Conservation (phyloP, 441 rosid species). For the Gossypium schwendimanii region DNA sequence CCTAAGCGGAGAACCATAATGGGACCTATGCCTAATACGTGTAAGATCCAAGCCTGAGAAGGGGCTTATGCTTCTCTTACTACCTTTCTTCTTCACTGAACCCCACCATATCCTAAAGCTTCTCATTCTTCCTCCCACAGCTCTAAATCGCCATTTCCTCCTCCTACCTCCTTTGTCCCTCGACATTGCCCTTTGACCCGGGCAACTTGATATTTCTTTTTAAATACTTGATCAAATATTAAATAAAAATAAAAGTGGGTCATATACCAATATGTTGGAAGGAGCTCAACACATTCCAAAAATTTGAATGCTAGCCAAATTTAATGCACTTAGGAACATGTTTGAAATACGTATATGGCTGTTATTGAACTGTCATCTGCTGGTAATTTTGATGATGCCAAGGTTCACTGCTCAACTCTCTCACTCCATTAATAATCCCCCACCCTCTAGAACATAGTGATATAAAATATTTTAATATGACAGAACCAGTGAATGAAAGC, state of each 20-base stretch:
- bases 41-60: too few species aligned
- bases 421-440: background rate
- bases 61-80: too few species aligned
- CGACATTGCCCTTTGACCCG: background rate
- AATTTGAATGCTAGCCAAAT: background rate
- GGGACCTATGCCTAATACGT: too few species aligned
- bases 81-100: too few species aligned
- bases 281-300: background rate
- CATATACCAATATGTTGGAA: background rate
- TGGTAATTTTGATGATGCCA: conserved; percentile 3
- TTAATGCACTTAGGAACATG: background rate
- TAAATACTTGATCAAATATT: too few species aligned
- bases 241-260: background rate
- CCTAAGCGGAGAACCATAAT: too few species aligned
- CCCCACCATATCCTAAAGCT: too few species aligned
- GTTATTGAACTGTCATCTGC: conserved; percentile 26
- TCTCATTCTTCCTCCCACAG: too few species aligned
- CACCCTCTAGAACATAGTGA: conserved; percentile 14
- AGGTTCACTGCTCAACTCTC: conserved; percentile 23
- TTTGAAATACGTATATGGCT: conserved; percentile 1
- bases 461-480: background rate
- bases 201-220: background rate
- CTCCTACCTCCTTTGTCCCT: too few species aligned
- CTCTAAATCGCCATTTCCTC: too few species aligned
- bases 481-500: background rate